Conservation (phyloP, 768 basidiomycete genomes). For the Boletus rubroflammeus region DNA sequence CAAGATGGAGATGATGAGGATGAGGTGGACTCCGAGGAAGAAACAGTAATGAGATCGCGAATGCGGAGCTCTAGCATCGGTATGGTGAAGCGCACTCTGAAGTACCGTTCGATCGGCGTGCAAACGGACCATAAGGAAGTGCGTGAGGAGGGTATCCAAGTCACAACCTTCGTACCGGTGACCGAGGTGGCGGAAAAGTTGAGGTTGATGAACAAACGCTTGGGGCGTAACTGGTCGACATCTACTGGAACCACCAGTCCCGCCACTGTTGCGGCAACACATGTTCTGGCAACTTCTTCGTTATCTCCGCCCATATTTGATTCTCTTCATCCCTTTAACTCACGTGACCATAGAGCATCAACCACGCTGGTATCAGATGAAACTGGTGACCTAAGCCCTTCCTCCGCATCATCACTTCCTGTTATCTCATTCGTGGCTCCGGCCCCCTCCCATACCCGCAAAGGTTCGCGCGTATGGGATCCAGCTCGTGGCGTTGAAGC, state of each 20-base stretch:
- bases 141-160: constrained; percentile 59
- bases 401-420: constrained; percentile 29
- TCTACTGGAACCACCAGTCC: constrained; percentile 5
- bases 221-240: constrained; percentile 20
- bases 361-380: constrained; percentile 6
- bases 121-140: constrained; percentile 62
- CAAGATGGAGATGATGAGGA: constrained; percentile 82
- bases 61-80: constrained; percentile 32
- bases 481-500: constrained; percentile 80
- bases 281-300: background rate
- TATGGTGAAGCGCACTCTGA: constrained; percentile 23
- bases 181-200: constrained; percentile 22
- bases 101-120: constrained; percentile 64
- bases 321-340: constrained; percentile 18
- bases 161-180: constrained; percentile 27
- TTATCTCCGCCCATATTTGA: constrained; percentile 10
- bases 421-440: constrained; percentile 55
- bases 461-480: constrained; percentile 74
- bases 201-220: constrained; percentile 17
- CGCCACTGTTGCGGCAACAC: background rate
- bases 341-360: constrained; percentile 5
- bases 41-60: constrained; percentile 32
- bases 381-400: constrained; percentile 4
- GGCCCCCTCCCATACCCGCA: constrained; percentile 32
- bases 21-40: constrained; percentile 57